phyloP scores from a whole-genome alignment of 2,329 filamentous ascomycete species.

The Gaeumannomyces tritici region DNA sequence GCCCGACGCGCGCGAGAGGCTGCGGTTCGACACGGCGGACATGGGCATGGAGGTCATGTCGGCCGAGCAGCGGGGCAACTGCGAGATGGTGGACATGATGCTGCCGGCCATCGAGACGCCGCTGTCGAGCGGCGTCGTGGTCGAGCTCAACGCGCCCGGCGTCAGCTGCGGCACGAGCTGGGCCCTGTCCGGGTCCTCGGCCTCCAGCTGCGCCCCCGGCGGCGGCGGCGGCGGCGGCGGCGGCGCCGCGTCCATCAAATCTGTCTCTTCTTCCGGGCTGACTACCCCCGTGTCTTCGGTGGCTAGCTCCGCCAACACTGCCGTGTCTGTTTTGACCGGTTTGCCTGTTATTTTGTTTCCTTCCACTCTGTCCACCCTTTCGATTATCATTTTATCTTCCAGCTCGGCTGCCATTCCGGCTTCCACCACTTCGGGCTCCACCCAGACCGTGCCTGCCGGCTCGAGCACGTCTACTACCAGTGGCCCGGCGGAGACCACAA shows the following conservation, averaged over 20 bases:
- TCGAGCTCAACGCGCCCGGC: constrained; percentile 10
- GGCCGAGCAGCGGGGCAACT: constrained; percentile 15
- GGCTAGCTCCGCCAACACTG: not conserved
- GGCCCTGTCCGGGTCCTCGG: not conserved
- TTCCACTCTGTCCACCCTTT: not conserved
- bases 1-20: constrained; percentile 18
- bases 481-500: not conserved
- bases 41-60: constrained; percentile 32
- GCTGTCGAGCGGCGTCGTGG: constrained; percentile 6
- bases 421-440: not conserved
- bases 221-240: no score
- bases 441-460: not conserved
- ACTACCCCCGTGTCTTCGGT: not conserved
- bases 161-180: constrained; percentile 8
- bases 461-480: not conserved
- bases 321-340: not conserved
- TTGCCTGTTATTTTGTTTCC: not conserved
- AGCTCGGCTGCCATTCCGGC: not conserved
- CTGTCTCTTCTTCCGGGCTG: not conserved
- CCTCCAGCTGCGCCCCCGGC: no score
- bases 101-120: constrained; percentile 12
- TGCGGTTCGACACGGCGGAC: constrained; percentile 30
- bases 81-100: constrained; percentile 14
- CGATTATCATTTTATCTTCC: not conserved
- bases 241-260: no score